Evolutionary conservation across 768 basidiomycete species (phyloP).

Genomic region (Lactarius trivialis): DNA sequence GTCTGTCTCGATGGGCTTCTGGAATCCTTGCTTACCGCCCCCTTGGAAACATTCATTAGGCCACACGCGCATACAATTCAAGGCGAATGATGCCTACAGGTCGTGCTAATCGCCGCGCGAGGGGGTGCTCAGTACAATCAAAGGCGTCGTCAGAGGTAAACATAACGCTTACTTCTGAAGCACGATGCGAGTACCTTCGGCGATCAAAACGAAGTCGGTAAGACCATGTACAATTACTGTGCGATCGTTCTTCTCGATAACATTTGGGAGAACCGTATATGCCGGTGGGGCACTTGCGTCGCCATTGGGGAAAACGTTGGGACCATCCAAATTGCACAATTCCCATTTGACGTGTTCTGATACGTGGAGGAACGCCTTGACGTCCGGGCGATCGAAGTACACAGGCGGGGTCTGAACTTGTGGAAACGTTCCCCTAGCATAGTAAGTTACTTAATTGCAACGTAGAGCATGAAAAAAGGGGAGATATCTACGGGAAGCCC

Average conservation of each 20-base stretch:
- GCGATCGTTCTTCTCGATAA: conserved; percentile 68
- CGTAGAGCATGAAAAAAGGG: not conserved
- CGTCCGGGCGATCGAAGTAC: conserved; percentile 64
- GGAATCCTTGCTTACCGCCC: conserved; percentile 68
- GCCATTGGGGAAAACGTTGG: conserved; percentile 57
- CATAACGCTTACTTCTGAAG: conserved; percentile 32
- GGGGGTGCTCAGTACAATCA: not conserved
- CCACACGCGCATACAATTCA: not conserved
- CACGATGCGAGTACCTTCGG: conserved; percentile 47
- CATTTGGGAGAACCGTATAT: conserved; percentile 60
- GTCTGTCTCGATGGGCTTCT: conserved; percentile 55
- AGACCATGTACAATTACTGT: conserved; percentile 67
- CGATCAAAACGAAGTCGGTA: conserved; percentile 66
- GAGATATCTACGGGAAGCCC: conserved; percentile 59
- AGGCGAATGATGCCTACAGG: conserved; percentile 4
- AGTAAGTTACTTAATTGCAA: not conserved
- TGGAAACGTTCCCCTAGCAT: conserved; percentile 46
- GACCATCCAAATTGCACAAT: conserved; percentile 47
- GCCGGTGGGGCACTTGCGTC: conserved; percentile 58
- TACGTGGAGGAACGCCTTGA: conserved; percentile 67
- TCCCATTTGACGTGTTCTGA: conserved; percentile 53
- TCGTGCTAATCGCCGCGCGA: conserved; percentile 8
- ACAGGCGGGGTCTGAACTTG: conserved; percentile 50
- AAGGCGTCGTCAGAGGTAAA: not conserved
- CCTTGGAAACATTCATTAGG: conserved; percentile 33